Conservation (phyloP, 1,139 yeast genomes). For the Candida neerlandica region DNA sequence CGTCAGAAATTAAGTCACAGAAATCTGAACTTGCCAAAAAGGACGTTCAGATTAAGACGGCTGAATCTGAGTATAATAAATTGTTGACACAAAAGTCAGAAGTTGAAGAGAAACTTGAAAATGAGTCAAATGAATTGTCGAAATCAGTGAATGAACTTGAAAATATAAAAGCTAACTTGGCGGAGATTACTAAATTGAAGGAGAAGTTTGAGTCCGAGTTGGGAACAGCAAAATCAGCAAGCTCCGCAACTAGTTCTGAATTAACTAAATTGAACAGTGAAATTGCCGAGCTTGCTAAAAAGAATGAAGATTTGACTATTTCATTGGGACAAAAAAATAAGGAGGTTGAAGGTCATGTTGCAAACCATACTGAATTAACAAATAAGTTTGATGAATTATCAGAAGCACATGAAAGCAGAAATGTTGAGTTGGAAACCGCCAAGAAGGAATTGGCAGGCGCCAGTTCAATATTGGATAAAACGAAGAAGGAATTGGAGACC, state of each 20-base stretch:
- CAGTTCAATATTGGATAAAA: neutral
- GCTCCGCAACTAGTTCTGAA: conserved; percentile 3
- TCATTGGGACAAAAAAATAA: conserved; percentile 8
- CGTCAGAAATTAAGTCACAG: neutral
- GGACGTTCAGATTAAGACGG: neutral
- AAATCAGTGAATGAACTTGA: neutral
- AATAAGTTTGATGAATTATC: conserved; percentile 9
- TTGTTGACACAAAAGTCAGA: neutral
- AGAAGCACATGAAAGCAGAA: conserved; percentile 9
- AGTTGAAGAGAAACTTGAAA: neutral
- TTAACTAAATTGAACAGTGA: conserved; percentile 17
- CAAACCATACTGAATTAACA: conserved; percentile 1
- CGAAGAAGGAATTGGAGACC: conserved; percentile 11
- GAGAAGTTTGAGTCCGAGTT: conserved; percentile 8
- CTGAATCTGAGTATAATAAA: neutral
- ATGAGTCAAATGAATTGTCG: conserved; percentile 1
- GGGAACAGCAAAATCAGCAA: conserved; percentile 2
- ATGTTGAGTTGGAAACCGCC: neutral
- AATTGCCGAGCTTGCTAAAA: conserved; percentile 13
- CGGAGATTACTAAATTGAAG: conserved; percentile 3
- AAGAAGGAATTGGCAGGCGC: conserved; percentile 5
- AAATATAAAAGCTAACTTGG: neutral
- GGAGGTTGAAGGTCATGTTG: neutral
- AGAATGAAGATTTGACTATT: conserved; percentile 10
- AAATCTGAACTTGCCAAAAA: neutral